phyloP scores from a whole-genome alignment of 2,329 filamentous ascomycete species.

The Pseudogymnoascus sp. region DNA sequence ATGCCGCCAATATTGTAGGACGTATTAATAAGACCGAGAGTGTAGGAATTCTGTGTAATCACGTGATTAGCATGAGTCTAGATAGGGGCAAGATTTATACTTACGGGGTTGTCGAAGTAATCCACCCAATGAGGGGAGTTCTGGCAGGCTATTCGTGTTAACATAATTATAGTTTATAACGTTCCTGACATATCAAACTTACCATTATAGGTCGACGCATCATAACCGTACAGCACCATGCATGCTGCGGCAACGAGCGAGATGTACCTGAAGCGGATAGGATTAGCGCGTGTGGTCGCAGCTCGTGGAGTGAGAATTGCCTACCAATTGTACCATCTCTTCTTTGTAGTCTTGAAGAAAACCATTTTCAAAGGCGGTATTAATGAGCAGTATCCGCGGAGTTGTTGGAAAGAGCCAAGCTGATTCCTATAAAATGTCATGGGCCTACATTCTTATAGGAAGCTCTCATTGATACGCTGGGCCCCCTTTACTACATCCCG shows the following conservation, averaged over 20 bases:
- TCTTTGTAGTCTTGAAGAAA: background rate
- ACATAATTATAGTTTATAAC: background rate
- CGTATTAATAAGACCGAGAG: constrained; percentile 57
- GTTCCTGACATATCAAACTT: constrained; percentile 22
- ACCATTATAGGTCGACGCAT: constrained; percentile 68
- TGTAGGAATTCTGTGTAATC: constrained; percentile 32
- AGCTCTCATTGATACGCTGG: background rate
- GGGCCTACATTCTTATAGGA: constrained; percentile 2
- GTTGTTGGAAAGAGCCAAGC: background rate
- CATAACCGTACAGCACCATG: constrained; percentile 71
- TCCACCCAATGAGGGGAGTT: constrained; percentile 59
- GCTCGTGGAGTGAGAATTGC: background rate
- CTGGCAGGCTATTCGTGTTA: constrained; percentile 38
- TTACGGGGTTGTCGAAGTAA: constrained; percentile 48
- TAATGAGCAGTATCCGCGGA: constrained; percentile 2
- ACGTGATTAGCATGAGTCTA: constrained; percentile 16
- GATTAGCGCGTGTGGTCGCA: background rate
- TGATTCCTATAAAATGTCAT: background rate
- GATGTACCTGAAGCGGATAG: constrained; percentile 50
- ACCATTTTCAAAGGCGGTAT: background rate
- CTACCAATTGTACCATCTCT: constrained; percentile 8
- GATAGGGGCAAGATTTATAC: background rate
- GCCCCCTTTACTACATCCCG: background rate
- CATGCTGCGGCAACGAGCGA: constrained; percentile 64
- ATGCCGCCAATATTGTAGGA: constrained; percentile 67